Conservation (phyloP, 345 rosid genomes). For the Ricinus communis region DNA sequence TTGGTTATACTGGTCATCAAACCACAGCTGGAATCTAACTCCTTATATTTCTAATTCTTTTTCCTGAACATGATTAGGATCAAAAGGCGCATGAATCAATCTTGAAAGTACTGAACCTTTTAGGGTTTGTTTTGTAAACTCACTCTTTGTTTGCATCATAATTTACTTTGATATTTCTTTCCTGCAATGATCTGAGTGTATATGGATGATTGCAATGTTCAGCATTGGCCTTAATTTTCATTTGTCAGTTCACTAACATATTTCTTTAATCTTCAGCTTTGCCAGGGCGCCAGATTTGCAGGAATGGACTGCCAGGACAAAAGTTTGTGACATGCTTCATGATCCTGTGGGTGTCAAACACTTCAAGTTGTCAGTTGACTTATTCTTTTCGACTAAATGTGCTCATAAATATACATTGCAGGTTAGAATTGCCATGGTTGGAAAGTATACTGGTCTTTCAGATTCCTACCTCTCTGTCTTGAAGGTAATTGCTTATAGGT, state of each 20-base stretch:
- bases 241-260: not conserved
- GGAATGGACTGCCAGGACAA: constrained; percentile 75
- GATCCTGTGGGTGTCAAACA: constrained; percentile 55
- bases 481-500: constrained; percentile 44
- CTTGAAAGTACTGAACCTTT: constrained; percentile 67
- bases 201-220: not conserved
- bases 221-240: not conserved
- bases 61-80: constrained; percentile 47
- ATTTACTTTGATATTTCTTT: constrained; percentile 13
- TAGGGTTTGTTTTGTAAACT: constrained; percentile 44
- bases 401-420: constrained; percentile 22
- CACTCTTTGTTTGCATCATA: not conserved
- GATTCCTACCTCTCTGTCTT: constrained; percentile 89
- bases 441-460: constrained; percentile 85
- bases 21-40: not conserved
- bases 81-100: constrained; percentile 96
- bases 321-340: constrained; percentile 57
- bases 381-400: constrained; percentile 10
- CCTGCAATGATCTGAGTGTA: not conserved
- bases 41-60: constrained; percentile 16
- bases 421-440: constrained; percentile 96
- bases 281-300: constrained; percentile 62
- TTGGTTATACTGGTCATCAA: not conserved
- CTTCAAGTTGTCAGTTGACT: not conserved
- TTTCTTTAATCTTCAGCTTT: constrained; percentile 42